Conservation (phyloP, 1,139 yeast genomes). For the Diutina mesorugosa region DNA sequence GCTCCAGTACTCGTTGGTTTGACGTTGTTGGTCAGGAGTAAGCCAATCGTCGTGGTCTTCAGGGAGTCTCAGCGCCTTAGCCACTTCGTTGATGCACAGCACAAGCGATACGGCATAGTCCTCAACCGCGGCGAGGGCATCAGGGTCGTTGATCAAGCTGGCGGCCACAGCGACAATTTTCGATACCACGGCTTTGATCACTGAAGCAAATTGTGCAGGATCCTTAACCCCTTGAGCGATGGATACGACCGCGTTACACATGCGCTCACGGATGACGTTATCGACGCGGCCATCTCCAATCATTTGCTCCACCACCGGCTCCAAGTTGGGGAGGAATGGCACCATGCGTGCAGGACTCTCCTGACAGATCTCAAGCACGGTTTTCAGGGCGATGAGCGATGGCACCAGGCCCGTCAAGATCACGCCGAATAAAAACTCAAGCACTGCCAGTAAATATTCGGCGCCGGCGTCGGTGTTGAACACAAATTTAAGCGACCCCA, state of each 20-base stretch:
- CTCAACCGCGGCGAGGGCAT: not conserved
- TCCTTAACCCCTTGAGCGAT: not conserved
- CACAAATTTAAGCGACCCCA: conserved; percentile 45
- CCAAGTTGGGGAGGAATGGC: conserved; percentile 38
- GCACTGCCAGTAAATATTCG: conserved; percentile 29
- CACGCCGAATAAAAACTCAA: conserved; percentile 31
- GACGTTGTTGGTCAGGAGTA: not conserved
- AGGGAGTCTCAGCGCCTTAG: not conserved
- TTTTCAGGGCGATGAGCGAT: conserved; percentile 37
- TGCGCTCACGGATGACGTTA: conserved; percentile 42
- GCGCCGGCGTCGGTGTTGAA: conserved; percentile 27
- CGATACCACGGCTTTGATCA: not conserved
- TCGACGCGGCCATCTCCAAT: conserved; percentile 32
- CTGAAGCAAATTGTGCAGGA: not conserved
- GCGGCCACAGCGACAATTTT: not conserved
- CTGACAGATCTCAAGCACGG: conserved; percentile 50
- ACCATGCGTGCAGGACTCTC: conserved; percentile 38
- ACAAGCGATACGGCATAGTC: conserved; percentile 1
- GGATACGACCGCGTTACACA: conserved; percentile 34
- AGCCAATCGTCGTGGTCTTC: not conserved
- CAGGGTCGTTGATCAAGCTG: not conserved
- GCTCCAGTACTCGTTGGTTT: not conserved
- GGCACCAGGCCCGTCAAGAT: conserved; percentile 14
- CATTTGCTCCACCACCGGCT: conserved; percentile 38
- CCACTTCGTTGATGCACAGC: not conserved